Percentiles rank a stretch among this genome's conserved stretches.
Conservation (phyloP, 768 basidiomycete genomes). For the Stropharia rugosoannulata region DNA sequence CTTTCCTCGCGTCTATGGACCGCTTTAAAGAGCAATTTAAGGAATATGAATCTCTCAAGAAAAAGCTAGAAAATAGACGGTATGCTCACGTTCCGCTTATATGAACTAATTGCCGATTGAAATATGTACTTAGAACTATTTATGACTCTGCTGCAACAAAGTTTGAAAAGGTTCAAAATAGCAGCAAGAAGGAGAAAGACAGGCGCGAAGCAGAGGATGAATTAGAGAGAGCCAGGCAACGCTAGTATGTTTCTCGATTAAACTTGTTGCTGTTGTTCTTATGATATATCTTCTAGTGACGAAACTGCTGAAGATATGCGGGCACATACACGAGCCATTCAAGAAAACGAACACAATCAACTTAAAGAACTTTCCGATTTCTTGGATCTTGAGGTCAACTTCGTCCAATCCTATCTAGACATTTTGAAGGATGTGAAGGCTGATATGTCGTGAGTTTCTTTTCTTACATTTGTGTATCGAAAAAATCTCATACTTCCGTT, state of each 20-base stretch:
- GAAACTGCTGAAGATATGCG: slow-evolving; percentile 85
- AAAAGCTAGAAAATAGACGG: slow-evolving; percentile 88
- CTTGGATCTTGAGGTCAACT: slow-evolving; percentile 73
- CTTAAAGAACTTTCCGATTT: slow-evolving; percentile 69
- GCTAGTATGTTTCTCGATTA: slow-evolving; percentile 55
- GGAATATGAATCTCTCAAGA: slow-evolving; percentile 77
- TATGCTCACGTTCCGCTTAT: slow-evolving; percentile 27
- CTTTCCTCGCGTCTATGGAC: slow-evolving; percentile 67
- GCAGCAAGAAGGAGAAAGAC: slow-evolving; percentile 81
- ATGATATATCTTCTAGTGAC: slow-evolving; percentile 53
- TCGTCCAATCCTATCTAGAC: slow-evolving; percentile 70
- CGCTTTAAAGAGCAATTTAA: slow-evolving; percentile 72
- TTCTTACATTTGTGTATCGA: background rate
- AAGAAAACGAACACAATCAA: slow-evolving; percentile 75
- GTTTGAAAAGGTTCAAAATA: slow-evolving; percentile 59
- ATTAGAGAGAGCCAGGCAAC: slow-evolving; percentile 61
- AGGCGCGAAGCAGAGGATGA: slow-evolving; percentile 80
- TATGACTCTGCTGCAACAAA: slow-evolving; percentile 74
- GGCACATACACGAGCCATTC: slow-evolving; percentile 75
- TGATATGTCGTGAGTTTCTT: slow-evolving; percentile 61
- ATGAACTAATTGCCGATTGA: background rate
- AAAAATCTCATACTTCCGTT: background rate
- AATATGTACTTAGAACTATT: slow-evolving; percentile 1
- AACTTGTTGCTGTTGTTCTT: slow-evolving; percentile 3
- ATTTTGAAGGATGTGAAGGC: slow-evolving; percentile 67